phyloP scores from a whole-genome alignment of 2,329 filamentous ascomycete genomes.

The Purpureocillium lavendulum region DNA sequence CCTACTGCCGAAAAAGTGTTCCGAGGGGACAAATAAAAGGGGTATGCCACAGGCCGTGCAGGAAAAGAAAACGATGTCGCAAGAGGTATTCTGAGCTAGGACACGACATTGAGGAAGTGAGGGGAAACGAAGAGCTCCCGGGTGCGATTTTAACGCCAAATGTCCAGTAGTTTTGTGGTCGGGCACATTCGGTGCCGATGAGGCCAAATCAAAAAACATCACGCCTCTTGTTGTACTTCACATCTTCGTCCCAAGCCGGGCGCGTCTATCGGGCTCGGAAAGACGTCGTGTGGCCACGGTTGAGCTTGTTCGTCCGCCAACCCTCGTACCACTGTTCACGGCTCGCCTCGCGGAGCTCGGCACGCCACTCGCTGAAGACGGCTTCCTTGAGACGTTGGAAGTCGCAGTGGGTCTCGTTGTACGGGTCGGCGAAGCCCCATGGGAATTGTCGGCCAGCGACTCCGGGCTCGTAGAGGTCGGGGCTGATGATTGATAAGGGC shows the following conservation, averaged over 20 bases:
- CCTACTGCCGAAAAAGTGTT: neutral
- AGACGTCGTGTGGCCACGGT: constrained; percentile 16
- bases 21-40: neutral
- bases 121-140: neutral
- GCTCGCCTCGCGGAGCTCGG: constrained; percentile 82
- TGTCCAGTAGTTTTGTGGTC: neutral
- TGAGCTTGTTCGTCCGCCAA: constrained; percentile 72
- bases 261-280: constrained; percentile 14
- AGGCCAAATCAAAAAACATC: neutral
- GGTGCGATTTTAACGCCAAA: neutral
- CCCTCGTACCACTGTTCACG: constrained; percentile 92
- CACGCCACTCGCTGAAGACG: constrained; percentile 89
- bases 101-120: too few species aligned
- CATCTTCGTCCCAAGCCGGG: neutral
- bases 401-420: constrained; percentile 87
- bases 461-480: constrained; percentile 78
- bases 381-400: constrained; percentile 84
- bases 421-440: constrained; percentile 95
- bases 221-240: neutral
- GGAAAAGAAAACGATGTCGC: constrained; percentile 1
- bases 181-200: neutral
- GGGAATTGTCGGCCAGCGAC: constrained; percentile 82
- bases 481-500: constrained; percentile 88
- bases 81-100: too few species aligned
- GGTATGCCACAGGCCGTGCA: constrained; percentile 2